Evolutionary conservation across 2,329 filamentous ascomycete genomes (phyloP), one percentile per base, ranked within the genome.

Genomic region (Oidium heveae): DNA sequence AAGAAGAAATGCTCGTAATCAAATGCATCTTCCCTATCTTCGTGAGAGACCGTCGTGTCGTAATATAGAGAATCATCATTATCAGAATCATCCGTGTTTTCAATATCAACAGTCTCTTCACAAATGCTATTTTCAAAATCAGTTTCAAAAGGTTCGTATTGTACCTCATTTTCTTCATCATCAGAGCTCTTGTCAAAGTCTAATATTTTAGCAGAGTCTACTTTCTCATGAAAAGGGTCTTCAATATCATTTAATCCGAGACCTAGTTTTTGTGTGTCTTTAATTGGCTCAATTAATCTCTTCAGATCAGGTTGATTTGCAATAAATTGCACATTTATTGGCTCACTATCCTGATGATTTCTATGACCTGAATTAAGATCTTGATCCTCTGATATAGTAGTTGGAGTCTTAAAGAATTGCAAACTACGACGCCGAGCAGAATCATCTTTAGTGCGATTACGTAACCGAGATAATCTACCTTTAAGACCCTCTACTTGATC

Each of bases 1-100:
- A 95, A 73, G 66, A 94, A 94, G 68, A 95, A 95, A 64, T 94
- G 82, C 66, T 94, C 85, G 58, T 96, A 96, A 66, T 96, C 89
- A 63, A 96, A 96, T 0, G 88, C 88, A 66, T 96, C 89, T 60
- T 88, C 81, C 20, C 89, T 83, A 66, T 95, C 87, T 68, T 96
- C 89, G 63, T 96, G 89, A 0, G 86, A 86, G 6, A 83, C 69
- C 51, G 73, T 65, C 0, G 74, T 70, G 60, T 80, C 79, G 61
- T 81, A 76, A 61, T 83, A 80, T 7, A 80, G 69, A 13, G 76
- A 76, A 61, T 85, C 80, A 22, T 67, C 66, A 46, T 66, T 65
- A 22, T 69, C 68, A 36, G 69, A 67, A 13, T 65, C 63, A 52
- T 66, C 67, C 8, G 67, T 63, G 22, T 63, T 61, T 34, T 67